Percentiles rank a stretch among this genome's conserved stretches.
Conservation (phyloP, 495 filamentous ascomycete species). For the Diplogelasinospora grovesii region DNA sequence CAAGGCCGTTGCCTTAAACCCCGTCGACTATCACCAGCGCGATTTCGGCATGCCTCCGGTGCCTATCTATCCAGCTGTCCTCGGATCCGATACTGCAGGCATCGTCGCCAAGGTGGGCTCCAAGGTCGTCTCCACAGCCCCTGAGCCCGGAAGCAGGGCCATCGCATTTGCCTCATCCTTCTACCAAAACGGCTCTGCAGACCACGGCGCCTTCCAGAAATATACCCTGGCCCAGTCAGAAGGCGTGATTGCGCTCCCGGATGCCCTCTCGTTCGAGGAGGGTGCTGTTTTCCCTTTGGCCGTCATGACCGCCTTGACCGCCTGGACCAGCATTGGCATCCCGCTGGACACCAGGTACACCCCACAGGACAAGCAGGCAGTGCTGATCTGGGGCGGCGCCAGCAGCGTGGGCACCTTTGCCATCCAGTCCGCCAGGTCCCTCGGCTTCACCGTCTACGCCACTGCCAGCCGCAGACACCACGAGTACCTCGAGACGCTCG, state of each 20-base stretch:
- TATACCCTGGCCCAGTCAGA: background rate
- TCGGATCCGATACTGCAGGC: slow-evolving; percentile 5
- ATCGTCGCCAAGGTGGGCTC: slow-evolving; percentile 19
- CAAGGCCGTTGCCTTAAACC: slow-evolving; percentile 46
- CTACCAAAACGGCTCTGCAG: slow-evolving; percentile 2
- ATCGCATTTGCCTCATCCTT: background rate
- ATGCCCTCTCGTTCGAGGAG: slow-evolving; percentile 1
- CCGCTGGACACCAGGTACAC: slow-evolving; percentile 13
- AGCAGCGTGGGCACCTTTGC: slow-evolving; percentile 53
- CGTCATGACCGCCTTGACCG: slow-evolving; percentile 10
- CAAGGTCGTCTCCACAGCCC: slow-evolving; percentile 28
- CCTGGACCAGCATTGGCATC: slow-evolving; percentile 31
- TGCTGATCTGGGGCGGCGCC: slow-evolving; percentile 57
- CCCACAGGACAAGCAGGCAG: slow-evolving; percentile 21
- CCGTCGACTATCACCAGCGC: slow-evolving; percentile 34
- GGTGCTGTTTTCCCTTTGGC: slow-evolving; percentile 4
- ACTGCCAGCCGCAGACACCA: slow-evolving; percentile 51
- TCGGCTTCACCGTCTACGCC: slow-evolving; percentile 54
- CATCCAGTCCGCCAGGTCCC: slow-evolving; percentile 55
- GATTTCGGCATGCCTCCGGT: slow-evolving; percentile 20
- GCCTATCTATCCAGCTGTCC: slow-evolving; percentile 22
- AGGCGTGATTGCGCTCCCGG: background rate
- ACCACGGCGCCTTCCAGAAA: slow-evolving; percentile 2
- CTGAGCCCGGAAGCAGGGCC: background rate
- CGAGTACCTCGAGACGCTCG: slow-evolving; percentile 44